These are phyloP conservation scores for Solanum piurae DNA, from an alignment of 257 asterid species.

Conservation along the genomic window DNA sequence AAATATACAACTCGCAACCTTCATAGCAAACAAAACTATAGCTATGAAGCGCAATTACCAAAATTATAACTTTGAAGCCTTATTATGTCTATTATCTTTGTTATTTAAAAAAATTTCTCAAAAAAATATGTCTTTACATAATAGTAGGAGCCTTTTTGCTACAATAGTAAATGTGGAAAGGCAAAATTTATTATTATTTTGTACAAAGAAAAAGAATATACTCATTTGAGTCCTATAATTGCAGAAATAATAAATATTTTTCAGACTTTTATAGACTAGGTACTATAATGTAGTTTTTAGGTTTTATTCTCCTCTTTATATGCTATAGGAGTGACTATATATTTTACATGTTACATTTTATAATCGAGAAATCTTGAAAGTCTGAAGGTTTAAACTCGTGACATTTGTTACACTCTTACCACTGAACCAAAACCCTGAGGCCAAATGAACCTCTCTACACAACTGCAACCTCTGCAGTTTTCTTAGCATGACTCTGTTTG, in stretches of 20 bases:
- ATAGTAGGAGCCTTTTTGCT: background rate
- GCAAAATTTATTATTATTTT: background rate
- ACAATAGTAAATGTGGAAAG: background rate
- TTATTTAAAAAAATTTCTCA: too few species aligned
- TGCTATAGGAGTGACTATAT: background rate
- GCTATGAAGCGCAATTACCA: too few species aligned
- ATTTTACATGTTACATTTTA: background rate
- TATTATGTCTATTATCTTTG: too few species aligned
- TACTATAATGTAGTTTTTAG: background rate
- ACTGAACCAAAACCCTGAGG: background rate
- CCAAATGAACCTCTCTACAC: slow-evolving; percentile 20
- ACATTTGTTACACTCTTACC: background rate
- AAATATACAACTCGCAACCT: too few species aligned
- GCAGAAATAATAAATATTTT: background rate
- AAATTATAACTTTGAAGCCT: too few species aligned
- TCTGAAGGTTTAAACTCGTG: background rate
- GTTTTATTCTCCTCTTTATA: background rate
- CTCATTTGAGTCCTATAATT: background rate
- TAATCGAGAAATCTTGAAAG: too few species aligned
- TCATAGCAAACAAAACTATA: too few species aligned
- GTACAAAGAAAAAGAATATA: background rate
- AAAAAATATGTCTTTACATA: too few species aligned
- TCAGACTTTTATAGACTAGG: background rate
- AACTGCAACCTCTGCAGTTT: slow-evolving; percentile 38
- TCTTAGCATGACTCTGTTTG: slow-evolving; percentile 19